Evolutionary conservation across 805 yeast genomes (phyloP).

Genomic region (Candida sonorensis): DNA sequence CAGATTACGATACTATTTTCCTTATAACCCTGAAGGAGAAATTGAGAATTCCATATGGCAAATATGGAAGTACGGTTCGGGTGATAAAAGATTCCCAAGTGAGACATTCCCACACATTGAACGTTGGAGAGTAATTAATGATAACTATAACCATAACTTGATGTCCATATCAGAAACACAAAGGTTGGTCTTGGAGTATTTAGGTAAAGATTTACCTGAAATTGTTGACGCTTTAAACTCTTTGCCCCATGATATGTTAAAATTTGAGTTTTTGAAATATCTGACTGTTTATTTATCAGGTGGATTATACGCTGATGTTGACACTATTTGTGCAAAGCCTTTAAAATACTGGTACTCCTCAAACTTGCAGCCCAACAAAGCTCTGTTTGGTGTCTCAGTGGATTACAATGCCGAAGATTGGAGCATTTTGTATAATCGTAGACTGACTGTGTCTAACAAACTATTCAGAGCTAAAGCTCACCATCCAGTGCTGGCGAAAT

Average conservation of each 20-base stretch:
- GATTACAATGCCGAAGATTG: conserved; percentile 21
- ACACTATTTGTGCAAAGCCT: conserved; percentile 49
- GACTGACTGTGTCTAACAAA: conserved; percentile 15
- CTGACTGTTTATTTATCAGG: conserved; percentile 45
- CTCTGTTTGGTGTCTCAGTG: conserved; percentile 15
- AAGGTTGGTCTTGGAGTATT: conserved; percentile 11
- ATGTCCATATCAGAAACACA: conserved; percentile 13
- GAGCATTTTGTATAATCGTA: conserved; percentile 18
- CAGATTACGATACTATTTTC: conserved; percentile 18
- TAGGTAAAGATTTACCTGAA: conserved; percentile 32
- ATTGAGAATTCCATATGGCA: conserved; percentile 28
- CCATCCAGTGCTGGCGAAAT: conserved; percentile 20
- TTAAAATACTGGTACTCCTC: conserved; percentile 22
- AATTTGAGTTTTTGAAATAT: conserved; percentile 51
- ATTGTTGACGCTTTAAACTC: conserved; percentile 37
- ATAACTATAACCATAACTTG: conserved; percentile 17
- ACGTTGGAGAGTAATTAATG: conserved; percentile 16
- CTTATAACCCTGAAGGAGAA: conserved; percentile 15
- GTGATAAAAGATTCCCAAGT: conserved; percentile 15
- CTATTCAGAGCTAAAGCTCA: conserved; percentile 19
- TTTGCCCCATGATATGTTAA: conserved; percentile 41
- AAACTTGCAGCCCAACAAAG: conserved; percentile 7
- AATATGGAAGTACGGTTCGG: conserved; percentile 19
- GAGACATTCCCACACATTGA: conserved; percentile 13
- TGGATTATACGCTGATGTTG: conserved; percentile 60